These are phyloP conservation scores for Xylaria intraflava DNA, from an alignment of 495 filamentous ascomycete species.

Conservation along the genomic window DNA sequence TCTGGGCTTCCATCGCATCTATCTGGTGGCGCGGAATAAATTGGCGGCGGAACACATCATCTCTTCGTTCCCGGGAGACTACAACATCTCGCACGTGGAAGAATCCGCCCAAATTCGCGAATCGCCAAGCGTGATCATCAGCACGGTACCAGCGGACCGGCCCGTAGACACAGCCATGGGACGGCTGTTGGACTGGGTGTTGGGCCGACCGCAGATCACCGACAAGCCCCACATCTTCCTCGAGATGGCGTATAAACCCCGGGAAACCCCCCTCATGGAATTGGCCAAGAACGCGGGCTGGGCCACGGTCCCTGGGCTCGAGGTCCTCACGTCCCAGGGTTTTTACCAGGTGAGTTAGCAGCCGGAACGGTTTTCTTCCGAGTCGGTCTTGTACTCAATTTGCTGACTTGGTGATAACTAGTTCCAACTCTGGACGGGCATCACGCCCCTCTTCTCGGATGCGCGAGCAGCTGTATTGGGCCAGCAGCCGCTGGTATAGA, in stretches of 20 bases:
- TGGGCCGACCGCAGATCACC: slow-evolving; percentile 47
- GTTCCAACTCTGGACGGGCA: slow-evolving; percentile 76
- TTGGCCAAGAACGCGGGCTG: slow-evolving; percentile 77
- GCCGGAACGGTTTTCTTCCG: neutral
- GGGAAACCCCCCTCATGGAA: slow-evolving; percentile 76
- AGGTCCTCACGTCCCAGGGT: slow-evolving; percentile 86
- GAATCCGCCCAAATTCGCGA: slow-evolving; percentile 44
- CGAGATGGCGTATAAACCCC: slow-evolving; percentile 96
- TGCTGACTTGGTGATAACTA: slow-evolving; percentile 23
- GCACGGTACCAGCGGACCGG: slow-evolving; percentile 83
- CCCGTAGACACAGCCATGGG: slow-evolving; percentile 70
- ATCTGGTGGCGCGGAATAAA: slow-evolving; percentile 73
- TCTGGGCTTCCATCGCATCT: slow-evolving; percentile 80
- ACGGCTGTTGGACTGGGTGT: slow-evolving; percentile 56
- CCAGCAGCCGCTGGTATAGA: slow-evolving; percentile 2
- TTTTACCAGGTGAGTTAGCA: slow-evolving; percentile 55
- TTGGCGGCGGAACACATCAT: slow-evolving; percentile 60
- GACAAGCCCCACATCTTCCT: slow-evolving; percentile 56
- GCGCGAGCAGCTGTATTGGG: slow-evolving; percentile 50
- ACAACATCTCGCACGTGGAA: slow-evolving; percentile 60
- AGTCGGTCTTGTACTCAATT: neutral
- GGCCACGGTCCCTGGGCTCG: slow-evolving; percentile 77
- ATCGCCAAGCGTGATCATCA: slow-evolving; percentile 68
- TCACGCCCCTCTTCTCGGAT: slow-evolving; percentile 60
- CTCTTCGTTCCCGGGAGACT: slow-evolving; percentile 65